These are phyloP conservation scores for Ogataea parapolymorpha DNA, from an alignment of 805 yeast genomes.

Conservation along the genomic window DNA sequence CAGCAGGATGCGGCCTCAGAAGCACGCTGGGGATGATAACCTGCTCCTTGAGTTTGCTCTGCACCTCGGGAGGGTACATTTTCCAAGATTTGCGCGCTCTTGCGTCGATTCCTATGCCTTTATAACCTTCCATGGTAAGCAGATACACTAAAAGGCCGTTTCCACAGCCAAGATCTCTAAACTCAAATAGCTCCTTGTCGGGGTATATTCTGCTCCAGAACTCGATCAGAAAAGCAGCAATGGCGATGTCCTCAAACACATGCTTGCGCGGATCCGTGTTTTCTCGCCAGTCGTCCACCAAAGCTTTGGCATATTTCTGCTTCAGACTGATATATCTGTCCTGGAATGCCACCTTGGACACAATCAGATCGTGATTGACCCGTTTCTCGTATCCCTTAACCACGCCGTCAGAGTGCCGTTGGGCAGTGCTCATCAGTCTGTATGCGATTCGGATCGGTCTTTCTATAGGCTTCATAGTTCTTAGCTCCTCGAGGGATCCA, in stretches of 20 bases:
- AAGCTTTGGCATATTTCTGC: constrained; percentile 69
- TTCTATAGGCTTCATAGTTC: constrained; percentile 42
- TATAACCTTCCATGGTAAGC: constrained; percentile 71
- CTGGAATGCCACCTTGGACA: constrained; percentile 79
- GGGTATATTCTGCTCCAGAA: constrained; percentile 61
- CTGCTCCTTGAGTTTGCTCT: constrained; percentile 60
- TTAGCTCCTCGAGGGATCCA: constrained; percentile 28
- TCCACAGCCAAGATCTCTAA: constrained; percentile 93
- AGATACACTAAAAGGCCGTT: constrained; percentile 84
- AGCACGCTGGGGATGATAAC: constrained; percentile 77
- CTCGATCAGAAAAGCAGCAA: constrained; percentile 90
- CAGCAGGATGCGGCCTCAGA: constrained; percentile 66
- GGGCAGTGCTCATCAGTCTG: constrained; percentile 72
- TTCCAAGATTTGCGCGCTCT: constrained; percentile 86
- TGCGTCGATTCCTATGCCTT: constrained; percentile 86
- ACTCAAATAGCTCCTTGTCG: constrained; percentile 49
- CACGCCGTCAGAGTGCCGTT: constrained; percentile 80
- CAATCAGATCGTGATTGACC: constrained; percentile 84
- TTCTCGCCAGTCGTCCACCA: constrained; percentile 88
- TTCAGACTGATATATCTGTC: constrained; percentile 76
- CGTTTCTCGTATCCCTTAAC: constrained; percentile 83
- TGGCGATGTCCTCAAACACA: constrained; percentile 93
- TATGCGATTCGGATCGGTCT: constrained; percentile 80
- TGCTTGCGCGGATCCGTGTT: constrained; percentile 93
- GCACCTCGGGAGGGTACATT: constrained; percentile 65